Conservation (phyloP, 208 protist species). For the Leishmania major region DNA sequence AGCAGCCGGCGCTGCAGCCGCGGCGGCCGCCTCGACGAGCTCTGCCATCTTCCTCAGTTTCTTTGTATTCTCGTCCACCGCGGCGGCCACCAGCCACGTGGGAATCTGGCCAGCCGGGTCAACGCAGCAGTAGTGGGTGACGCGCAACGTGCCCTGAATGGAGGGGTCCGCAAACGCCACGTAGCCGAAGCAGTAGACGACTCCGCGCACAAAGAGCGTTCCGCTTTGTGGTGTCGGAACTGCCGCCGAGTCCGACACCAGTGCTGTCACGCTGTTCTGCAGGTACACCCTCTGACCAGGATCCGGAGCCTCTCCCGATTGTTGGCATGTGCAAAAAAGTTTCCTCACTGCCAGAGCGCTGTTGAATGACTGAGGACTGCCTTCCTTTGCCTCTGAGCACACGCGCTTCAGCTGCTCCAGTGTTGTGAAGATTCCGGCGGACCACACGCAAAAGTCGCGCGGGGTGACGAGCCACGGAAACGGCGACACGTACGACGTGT, state of each 20-base stretch:
- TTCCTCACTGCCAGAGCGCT: too few species aligned
- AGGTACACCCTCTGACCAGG: conserved; percentile 15
- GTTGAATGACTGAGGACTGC: neutral
- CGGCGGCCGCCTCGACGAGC: conserved; percentile 3
- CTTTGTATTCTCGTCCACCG: conserved; percentile 29
- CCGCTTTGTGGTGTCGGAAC: neutral
- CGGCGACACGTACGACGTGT: conserved; percentile 47
- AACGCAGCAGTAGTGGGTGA: conserved; percentile 51
- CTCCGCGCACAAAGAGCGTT: conserved; percentile 30
- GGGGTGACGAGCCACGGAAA: conserved; percentile 38
- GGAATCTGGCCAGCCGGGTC: conserved; percentile 52
- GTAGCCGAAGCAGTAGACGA: conserved; percentile 50
- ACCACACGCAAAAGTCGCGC: conserved; percentile 47
- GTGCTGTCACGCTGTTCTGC: conserved; percentile 32
- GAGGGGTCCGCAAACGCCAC: conserved; percentile 17
- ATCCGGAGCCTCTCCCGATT: neutral
- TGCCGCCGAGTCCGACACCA: neutral
- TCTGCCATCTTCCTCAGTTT: conserved; percentile 33
- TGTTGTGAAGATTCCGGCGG: conserved; percentile 17
- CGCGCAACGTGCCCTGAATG: neutral
- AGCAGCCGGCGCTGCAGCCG: neutral
- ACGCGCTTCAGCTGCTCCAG: conserved; percentile 10
- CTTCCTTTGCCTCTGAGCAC: neutral
- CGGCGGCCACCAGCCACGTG: conserved; percentile 41
- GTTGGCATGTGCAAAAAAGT: neutral